Percentiles rank a stretch among this genome's conserved stretches.
Conservation (phyloP, 352 stramenopile species). For the Phytophthora europaea region DNA sequence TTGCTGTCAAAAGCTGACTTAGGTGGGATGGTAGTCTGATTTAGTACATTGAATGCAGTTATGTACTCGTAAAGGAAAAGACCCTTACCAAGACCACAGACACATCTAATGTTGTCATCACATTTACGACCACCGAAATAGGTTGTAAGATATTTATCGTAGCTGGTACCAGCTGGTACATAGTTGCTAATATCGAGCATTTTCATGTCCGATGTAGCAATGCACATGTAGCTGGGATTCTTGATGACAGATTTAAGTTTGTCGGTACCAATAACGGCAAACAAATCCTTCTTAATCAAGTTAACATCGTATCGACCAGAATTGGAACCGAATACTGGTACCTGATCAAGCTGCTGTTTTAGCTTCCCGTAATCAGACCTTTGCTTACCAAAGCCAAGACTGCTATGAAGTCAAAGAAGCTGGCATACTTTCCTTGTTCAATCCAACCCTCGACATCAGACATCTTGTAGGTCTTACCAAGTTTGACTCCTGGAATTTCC, state of each 20-base stretch:
- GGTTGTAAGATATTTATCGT: slow-evolving; percentile 23
- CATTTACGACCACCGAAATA: slow-evolving; percentile 45
- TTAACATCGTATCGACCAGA: slow-evolving; percentile 26
- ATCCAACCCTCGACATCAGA: slow-evolving; percentile 7
- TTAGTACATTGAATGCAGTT: background rate
- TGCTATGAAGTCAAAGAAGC: slow-evolving; percentile 4
- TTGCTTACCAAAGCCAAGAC: background rate
- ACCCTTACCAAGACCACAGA: slow-evolving; percentile 20
- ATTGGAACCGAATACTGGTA: slow-evolving; percentile 30
- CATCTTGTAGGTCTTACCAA: slow-evolving; percentile 10
- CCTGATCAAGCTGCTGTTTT: slow-evolving; percentile 2
- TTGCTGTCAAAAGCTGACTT: too few relatives aligned
- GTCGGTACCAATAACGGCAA: slow-evolving; percentile 18
- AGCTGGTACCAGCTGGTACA: slow-evolving; percentile 12
- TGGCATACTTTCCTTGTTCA: slow-evolving; percentile 5
- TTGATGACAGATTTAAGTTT: slow-evolving; percentile 37
- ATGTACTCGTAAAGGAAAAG: background rate
- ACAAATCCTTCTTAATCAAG: slow-evolving; percentile 45
- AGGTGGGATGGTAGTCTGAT: background rate
- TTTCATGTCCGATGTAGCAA: slow-evolving; percentile 12
- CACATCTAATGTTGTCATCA: slow-evolving; percentile 41
- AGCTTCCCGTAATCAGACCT: background rate
- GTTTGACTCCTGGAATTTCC: slow-evolving; percentile 6
- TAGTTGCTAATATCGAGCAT: slow-evolving; percentile 13
- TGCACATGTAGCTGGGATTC: slow-evolving; percentile 31